phyloP scores from a whole-genome alignment of 192 early-diverging fungal genomes.

The Ramicandelaber brevisporus region DNA sequence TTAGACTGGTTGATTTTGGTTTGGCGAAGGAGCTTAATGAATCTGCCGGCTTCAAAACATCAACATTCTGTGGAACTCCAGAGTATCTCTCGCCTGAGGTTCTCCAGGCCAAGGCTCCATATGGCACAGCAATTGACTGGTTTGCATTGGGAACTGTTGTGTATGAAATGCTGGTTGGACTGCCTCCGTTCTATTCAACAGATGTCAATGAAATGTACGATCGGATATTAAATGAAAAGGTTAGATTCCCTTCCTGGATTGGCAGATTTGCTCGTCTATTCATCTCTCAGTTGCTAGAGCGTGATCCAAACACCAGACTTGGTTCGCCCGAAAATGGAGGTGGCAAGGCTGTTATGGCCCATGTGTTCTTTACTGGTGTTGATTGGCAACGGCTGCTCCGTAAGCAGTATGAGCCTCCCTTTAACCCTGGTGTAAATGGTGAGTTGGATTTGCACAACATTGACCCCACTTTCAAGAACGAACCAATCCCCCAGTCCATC shows the following conservation, averaged over 20 bases:
- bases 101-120: conserved; percentile 27
- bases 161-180: conserved; percentile 32
- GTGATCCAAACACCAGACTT: conserved; percentile 29
- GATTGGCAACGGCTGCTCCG: conserved; percentile 36
- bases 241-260: conserved; percentile 10
- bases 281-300: conserved; percentile 25
- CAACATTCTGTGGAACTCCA: conserved; percentile 56
- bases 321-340: conserved; percentile 33
- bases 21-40: conserved; percentile 51
- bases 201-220: conserved; percentile 18
- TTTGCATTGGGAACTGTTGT: conserved; percentile 51
- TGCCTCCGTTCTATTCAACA: conserved; percentile 31
- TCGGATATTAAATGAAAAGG: conserved; percentile 12
- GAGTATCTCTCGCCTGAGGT: conserved; percentile 52
- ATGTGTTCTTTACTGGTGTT: conserved; percentile 30
- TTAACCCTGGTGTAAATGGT: conserved; percentile 32
- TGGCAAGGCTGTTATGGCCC: conserved; percentile 28
- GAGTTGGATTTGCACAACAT: conserved; percentile 20
- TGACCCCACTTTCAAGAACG: conserved; percentile 20
- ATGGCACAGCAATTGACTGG: conserved; percentile 47
- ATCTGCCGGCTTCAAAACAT: conserved; percentile 28
- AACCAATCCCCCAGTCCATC: conserved; percentile 14
- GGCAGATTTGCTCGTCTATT: conserved; percentile 13
- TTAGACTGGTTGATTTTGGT: conserved; percentile 71
- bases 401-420: conserved; percentile 34